These are phyloP conservation scores for Aspergillus uvarum DNA, from an alignment of 2,329 filamentous ascomycete genomes.

Conservation along the genomic window DNA sequence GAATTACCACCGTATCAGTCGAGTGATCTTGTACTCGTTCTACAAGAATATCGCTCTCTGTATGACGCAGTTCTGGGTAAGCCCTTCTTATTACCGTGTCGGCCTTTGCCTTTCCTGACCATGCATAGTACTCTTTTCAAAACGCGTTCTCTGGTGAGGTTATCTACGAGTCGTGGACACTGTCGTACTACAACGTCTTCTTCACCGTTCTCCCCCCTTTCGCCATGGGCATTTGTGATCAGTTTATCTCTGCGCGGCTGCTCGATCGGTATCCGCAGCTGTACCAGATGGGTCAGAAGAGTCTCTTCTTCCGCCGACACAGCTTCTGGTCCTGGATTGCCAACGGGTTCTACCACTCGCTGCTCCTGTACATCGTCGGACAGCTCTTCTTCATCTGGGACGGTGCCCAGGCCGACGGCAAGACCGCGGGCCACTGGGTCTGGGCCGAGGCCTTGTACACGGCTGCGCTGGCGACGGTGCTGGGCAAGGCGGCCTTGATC, in stretches of 20 bases:
- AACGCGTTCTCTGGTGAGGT: constrained; percentile 97
- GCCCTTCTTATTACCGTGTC: constrained; percentile 33
- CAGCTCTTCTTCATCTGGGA: constrained; percentile 81
- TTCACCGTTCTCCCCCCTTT: constrained; percentile 94
- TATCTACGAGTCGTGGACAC: constrained; percentile 98
- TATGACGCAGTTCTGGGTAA: constrained; percentile 98
- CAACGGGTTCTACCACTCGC: constrained; percentile 93
- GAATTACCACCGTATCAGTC: constrained; percentile 96
- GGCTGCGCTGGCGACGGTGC: constrained; percentile 85
- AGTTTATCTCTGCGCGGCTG: constrained; percentile 91
- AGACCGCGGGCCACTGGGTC: constrained; percentile 89
- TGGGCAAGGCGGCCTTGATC: constrained; percentile 90
- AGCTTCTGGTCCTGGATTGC: constrained; percentile 90
- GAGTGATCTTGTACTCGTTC: constrained; percentile 96
- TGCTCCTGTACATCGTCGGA: constrained; percentile 84
- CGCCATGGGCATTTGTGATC: constrained; percentile 93
- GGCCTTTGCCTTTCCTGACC: constrained; percentile 21
- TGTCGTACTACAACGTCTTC: constrained; percentile 99
- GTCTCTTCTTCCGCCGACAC: constrained; percentile 88
- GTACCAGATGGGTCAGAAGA: constrained; percentile 89
- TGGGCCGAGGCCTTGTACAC: constrained; percentile 97
- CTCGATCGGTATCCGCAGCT: constrained; percentile 95
- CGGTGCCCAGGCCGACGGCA: constrained; percentile 73
- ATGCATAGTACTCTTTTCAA: constrained; percentile 83
- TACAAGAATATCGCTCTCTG: constrained; percentile 99